Conservation (phyloP, 192 early-diverging fungal species). For the Umbelopsis vinacea region DNA sequence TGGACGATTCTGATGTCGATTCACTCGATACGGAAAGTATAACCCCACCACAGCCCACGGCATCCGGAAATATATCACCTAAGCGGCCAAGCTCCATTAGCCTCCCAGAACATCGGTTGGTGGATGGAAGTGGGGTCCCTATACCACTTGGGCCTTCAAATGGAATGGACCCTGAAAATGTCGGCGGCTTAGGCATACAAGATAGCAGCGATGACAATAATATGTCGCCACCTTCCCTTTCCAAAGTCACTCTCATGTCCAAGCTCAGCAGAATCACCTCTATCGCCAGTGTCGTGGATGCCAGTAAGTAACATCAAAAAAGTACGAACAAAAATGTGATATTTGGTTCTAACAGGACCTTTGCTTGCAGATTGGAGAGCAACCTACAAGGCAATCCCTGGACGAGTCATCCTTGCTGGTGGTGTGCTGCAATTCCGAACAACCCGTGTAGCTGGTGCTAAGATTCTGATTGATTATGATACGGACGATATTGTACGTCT, state of each 20-base stretch:
- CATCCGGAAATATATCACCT: not conserved
- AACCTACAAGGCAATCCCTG: conserved; percentile 23
- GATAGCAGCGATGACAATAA: conserved; percentile 8
- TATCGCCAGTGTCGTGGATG: not conserved
- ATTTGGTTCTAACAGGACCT: not conserved
- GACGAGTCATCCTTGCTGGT: conserved; percentile 15
- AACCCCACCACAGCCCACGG: not conserved
- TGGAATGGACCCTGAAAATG: not conserved
- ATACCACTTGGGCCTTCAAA: not conserved
- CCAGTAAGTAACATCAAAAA: not conserved
- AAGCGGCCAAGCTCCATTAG: not conserved
- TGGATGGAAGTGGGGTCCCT: not conserved
- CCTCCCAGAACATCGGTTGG: not conserved
- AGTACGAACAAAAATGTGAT: not conserved
- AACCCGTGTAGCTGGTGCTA: conserved; percentile 27
- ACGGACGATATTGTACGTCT: conserved; percentile 32
- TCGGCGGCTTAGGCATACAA: not conserved
- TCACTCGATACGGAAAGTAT: conserved; percentile 11
- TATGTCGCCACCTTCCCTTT: not conserved
- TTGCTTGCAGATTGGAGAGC: not conserved
- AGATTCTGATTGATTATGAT: conserved; percentile 25
- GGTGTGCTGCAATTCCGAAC: conserved; percentile 24
- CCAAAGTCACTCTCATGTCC: conserved; percentile 6
- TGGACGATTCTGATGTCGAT: not conserved
- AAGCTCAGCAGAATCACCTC: not conserved